Evolutionary conservation across 1,139 yeast species (phyloP).

Genomic region (Cylindricascospora bacillispora): DNA sequence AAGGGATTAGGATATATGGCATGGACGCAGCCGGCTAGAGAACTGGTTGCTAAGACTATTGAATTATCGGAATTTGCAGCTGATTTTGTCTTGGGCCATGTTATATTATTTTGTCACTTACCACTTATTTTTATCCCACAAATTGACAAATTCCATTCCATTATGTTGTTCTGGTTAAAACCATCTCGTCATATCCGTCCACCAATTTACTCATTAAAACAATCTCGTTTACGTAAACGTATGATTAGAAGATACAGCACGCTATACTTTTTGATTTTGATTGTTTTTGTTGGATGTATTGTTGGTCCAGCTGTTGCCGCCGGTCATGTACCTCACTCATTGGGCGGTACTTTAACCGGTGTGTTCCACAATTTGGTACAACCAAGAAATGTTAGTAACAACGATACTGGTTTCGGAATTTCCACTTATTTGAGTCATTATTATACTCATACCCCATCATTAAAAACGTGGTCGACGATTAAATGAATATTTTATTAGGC

Average conservation of each 20-base stretch:
- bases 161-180: constrained; percentile 97
- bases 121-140: constrained; percentile 79
- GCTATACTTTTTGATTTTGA: constrained; percentile 59
- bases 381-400: constrained; percentile 69
- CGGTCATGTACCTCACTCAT: constrained; percentile 26
- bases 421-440: constrained; percentile 40
- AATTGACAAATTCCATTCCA: constrained; percentile 96
- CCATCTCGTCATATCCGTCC: constrained; percentile 98
- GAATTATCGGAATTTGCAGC: constrained; percentile 96
- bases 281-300: constrained; percentile 61
- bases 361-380: constrained; percentile 68
- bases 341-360: constrained; percentile 32
- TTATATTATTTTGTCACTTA: constrained; percentile 74
- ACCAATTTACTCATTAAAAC: constrained; percentile 94
- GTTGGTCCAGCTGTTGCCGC: constrained; percentile 87
- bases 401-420: constrained; percentile 62
- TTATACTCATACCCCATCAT: constrained; percentile 42
- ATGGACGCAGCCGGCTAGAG: constrained; percentile 92
- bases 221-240: constrained; percentile 93
- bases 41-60: constrained; percentile 83
- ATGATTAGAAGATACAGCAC: constrained; percentile 93
- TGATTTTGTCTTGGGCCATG: constrained; percentile 86
- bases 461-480: constrained; percentile 50
- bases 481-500: too few relatives aligned
- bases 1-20: constrained; percentile 93